Evolutionary conservation across 2,329 filamentous ascomycete species (phyloP).

Genomic region (Penicillium fuscoglaucum): DNA sequence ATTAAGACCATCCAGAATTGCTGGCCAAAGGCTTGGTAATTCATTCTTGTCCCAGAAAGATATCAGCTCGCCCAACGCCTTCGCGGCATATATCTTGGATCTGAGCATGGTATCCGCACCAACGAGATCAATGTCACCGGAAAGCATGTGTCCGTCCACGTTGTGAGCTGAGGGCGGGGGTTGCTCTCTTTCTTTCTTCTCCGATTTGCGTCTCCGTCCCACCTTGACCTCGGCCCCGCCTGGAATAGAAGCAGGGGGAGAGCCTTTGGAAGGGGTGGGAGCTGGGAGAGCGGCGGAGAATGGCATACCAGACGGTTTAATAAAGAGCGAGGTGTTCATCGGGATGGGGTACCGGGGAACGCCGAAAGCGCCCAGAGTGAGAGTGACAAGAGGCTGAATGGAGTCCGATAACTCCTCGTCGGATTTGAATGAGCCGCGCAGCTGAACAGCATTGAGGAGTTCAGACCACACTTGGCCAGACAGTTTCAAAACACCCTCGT

Average conservation of each 20-base stretch:
- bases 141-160: conserved; percentile 96
- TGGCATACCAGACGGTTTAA: conserved; percentile 86
- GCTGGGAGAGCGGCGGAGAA: conserved; percentile 58
- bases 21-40: conserved; percentile 54
- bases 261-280: conserved; percentile 41
- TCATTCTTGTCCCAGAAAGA: conserved; percentile 66
- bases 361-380: conserved; percentile 88
- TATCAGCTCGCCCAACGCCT: conserved; percentile 82
- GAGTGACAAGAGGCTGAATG: conserved; percentile 75
- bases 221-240: conserved; percentile 60
- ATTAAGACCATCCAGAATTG: conserved; percentile 69
- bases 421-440: conserved; percentile 62
- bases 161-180: conserved; percentile 74
- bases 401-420: conserved; percentile 72
- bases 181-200: conserved; percentile 78
- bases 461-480: conserved; percentile 87
- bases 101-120: conserved; percentile 84
- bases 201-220: conserved; percentile 78
- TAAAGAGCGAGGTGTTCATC: conserved; percentile 86
- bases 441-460: conserved; percentile 67
- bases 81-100: conserved; percentile 82
- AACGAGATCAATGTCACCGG: conserved; percentile 92
- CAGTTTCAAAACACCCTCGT: conserved; percentile 75
- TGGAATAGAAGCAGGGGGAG: conserved; percentile 47
- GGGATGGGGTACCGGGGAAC: conserved; percentile 86